These are phyloP conservation scores for Hypocrella siamensis DNA, from an alignment of 2,329 filamentous ascomycete species.

Conservation along the genomic window DNA sequence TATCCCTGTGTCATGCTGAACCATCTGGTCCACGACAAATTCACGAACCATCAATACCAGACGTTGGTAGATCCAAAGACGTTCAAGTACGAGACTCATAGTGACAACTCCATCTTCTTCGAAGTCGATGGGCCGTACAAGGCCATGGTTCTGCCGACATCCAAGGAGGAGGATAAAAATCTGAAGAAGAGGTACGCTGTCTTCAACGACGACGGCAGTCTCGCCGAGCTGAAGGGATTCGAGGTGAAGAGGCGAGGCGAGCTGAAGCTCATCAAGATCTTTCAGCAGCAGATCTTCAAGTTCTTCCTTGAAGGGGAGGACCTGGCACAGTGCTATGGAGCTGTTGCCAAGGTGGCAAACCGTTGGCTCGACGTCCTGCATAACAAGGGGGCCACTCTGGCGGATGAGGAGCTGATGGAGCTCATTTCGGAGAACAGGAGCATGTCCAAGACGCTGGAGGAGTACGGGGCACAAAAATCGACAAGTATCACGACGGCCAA, in stretches of 20 bases:
- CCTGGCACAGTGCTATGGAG: constrained; percentile 72
- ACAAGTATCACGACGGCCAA: constrained; percentile 98
- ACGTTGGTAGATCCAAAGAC: constrained; percentile 63
- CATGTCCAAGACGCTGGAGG: constrained; percentile 93
- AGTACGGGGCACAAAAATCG: constrained; percentile 91
- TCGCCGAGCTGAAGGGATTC: constrained; percentile 93
- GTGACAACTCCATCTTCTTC: constrained; percentile 98
- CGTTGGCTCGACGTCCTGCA: constrained; percentile 93
- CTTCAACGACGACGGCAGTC: constrained; percentile 92
- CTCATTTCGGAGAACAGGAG: constrained; percentile 99
- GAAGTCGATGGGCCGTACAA: constrained; percentile 96
- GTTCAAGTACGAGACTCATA: constrained; percentile 90
- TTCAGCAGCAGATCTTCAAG: constrained; percentile 98
- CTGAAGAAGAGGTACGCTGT: constrained; percentile 98
- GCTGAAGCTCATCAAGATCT: constrained; percentile 98
- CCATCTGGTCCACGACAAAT: constrained; percentile 83
- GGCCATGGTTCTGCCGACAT: constrained; percentile 93
- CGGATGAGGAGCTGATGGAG: constrained; percentile 94
- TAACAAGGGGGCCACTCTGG: constrained; percentile 72
- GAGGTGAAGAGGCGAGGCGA: constrained; percentile 96
- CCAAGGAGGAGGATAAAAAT: constrained; percentile 98
- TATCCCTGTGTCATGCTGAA: constrained; percentile 99
- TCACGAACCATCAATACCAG: constrained; percentile 97
- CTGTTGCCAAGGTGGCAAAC: constrained; percentile 90
- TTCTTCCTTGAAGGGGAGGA: constrained; percentile 92